Base-by-base conservation (phyloP, 116 monocot genomes). In the Phalaenopsis hybrid region DNA sequence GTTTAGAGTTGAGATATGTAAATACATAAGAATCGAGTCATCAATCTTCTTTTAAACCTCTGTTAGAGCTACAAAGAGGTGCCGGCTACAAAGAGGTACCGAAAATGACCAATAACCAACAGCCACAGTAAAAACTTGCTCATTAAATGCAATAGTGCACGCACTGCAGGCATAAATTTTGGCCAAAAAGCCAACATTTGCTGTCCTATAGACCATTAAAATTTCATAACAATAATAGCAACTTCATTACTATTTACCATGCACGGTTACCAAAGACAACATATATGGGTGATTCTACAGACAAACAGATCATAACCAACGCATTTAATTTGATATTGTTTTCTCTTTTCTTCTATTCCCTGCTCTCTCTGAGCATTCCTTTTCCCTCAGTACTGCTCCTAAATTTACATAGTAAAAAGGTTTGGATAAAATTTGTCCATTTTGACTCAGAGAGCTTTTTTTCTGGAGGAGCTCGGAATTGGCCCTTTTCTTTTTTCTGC, bases 61-160 rank as follows among this genome's bases (percentile, higher is more conserved):
- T 58, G 58, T 4, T 58, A 46, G 46, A 8, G 46, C 31, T 31
- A 31, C 31, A 31, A 31, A 31, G 31, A 31, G 31, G 31, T 58
- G 4, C 58, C 5, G 25, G 68, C 33, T 15, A 28, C 13, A 33
- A 34, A 34, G 37, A 70, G 15, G 70, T 70, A 12, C 12, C 33
- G 69, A 69, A 69, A 69, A 69, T 69, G 69, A 33, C 69, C 4
- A 69, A 33, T 69, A 69, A 69, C 69, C 25, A 69, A 69, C 33
- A 33, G 69, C 67, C 25, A 5, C 69, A 33, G 33, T 33, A 1
- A 34, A 70, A 10, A 15, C 70, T 31, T 70, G 70, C 70, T 9
- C 70, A 9, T 70, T 70, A 37, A 70, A 70, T 70, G 70, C 70
- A 37, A 13, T 31, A 13, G 3, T 70, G 70, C 70, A 70, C 70